phyloP scores from a whole-genome alignment of 208 protist genomes.

The Ichthyophonus hoferi region DNA sequence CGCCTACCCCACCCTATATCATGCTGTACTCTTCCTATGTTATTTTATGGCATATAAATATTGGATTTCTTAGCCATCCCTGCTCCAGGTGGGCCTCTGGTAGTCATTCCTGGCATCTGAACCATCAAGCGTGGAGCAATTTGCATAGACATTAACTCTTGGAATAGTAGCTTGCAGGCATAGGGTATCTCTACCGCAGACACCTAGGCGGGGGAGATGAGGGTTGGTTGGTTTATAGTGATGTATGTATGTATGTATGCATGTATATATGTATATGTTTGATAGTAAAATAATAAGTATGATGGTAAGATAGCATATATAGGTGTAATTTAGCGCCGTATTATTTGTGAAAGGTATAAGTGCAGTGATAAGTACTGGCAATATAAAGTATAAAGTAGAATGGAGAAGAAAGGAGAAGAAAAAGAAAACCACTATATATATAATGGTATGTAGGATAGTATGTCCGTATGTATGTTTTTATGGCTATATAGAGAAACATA shows the following conservation, averaged over 20 bases:
- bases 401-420: no score
- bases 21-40: background rate
- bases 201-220: constrained; percentile 29
- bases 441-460: no score
- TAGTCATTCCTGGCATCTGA: constrained; percentile 3
- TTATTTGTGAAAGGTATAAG: no score
- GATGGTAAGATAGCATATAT: no score
- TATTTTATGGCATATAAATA: background rate
- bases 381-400: no score
- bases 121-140: constrained; percentile 73
- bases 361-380: no score
- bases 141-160: constrained; percentile 97
- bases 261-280: no score
- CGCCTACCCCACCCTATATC: background rate
- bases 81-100: background rate
- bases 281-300: no score
- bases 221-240: background rate
- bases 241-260: background rate
- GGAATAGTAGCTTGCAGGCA: constrained; percentile 98
- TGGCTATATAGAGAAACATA: no score
- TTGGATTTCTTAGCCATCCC: background rate
- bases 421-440: no score
- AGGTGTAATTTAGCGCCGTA: no score
- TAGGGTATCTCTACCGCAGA: constrained; percentile 90
- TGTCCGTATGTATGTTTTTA: no score